phyloP scores from a whole-genome alignment of 129 eudicot species.

The Flaveria ramosissima region DNA sequence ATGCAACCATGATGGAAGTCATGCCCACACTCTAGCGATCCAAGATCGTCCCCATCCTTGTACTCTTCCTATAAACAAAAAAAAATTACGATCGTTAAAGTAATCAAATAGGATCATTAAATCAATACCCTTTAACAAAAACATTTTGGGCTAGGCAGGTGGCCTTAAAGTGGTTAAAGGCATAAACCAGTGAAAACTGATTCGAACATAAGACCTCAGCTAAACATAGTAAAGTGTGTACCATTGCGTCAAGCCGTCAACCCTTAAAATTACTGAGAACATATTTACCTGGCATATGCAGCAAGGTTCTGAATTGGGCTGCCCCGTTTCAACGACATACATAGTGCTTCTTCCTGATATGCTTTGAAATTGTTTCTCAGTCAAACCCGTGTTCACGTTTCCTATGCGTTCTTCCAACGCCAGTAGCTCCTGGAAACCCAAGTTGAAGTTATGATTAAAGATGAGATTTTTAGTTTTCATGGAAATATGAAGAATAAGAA shows the following conservation, averaged over 20 bases:
- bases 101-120: background rate
- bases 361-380: conserved; percentile 52
- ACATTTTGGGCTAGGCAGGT: too few species aligned
- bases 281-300: conserved; percentile 71
- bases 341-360: conserved; percentile 52
- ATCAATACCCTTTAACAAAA: too few species aligned
- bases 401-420: conserved; percentile 93
- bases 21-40: conserved; percentile 79
- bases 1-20: conserved; percentile 66
- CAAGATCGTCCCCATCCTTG: conserved; percentile 57
- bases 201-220: too few species aligned
- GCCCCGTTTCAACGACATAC: conserved; percentile 33
- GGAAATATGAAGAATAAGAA: background rate
- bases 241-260: background rate
- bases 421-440: conserved; percentile 60
- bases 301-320: conserved; percentile 68
- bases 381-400: conserved; percentile 71
- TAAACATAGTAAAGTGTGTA: too few species aligned
- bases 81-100: background rate
- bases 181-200: too few species aligned
- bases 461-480: background rate
- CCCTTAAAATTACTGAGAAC: background rate
- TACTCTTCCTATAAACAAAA: conserved; percentile 60
- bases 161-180: too few species aligned
- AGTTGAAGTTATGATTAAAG: background rate